These are phyloP conservation scores for Calycina marina DNA, from an alignment of 2,329 filamentous ascomycete species.

Conservation along the genomic window DNA sequence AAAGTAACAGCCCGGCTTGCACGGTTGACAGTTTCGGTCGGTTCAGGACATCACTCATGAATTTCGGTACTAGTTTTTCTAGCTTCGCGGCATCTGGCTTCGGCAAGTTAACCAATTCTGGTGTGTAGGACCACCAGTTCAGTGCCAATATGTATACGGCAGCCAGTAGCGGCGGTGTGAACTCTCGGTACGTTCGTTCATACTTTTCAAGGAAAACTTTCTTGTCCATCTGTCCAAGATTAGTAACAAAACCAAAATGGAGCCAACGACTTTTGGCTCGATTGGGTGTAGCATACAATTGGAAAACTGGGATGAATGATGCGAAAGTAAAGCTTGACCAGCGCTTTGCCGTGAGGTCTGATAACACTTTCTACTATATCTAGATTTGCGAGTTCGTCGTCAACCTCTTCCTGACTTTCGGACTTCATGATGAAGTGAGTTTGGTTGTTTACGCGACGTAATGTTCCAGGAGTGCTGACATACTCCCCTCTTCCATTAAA, in stretches of 20 bases:
- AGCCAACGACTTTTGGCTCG: too few species aligned
- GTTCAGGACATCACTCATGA: constrained; percentile 32
- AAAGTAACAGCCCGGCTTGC: constrained; percentile 37
- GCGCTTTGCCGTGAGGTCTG: constrained; percentile 13
- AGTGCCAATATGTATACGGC: constrained; percentile 47
- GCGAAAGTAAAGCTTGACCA: constrained; percentile 21
- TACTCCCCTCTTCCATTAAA: constrained; percentile 72
- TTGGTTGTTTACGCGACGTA: constrained; percentile 58
- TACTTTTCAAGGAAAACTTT: constrained; percentile 48
- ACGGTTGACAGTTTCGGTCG: constrained; percentile 38
- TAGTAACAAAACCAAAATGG: too few species aligned
- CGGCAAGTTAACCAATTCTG: constrained; percentile 32
- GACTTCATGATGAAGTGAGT: constrained; percentile 70
- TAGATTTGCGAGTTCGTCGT: constrained; percentile 15
- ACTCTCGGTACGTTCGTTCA: constrained; percentile 37
- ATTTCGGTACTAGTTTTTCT: constrained; percentile 27
- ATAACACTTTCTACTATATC: constrained; percentile 19
- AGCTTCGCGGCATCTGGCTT: constrained; percentile 28
- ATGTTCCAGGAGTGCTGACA: constrained; percentile 47
- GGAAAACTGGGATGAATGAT: constrained; percentile 35
- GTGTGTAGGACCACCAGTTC: constrained; percentile 45
- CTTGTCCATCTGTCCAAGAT: too few species aligned
- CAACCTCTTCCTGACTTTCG: constrained; percentile 45
- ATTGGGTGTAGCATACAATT: too few species aligned
- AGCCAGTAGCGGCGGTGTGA: constrained; percentile 42